Evolutionary conservation across 805 yeast genomes (phyloP).

Genomic region (Cyberlindnera misumaiensis): DNA sequence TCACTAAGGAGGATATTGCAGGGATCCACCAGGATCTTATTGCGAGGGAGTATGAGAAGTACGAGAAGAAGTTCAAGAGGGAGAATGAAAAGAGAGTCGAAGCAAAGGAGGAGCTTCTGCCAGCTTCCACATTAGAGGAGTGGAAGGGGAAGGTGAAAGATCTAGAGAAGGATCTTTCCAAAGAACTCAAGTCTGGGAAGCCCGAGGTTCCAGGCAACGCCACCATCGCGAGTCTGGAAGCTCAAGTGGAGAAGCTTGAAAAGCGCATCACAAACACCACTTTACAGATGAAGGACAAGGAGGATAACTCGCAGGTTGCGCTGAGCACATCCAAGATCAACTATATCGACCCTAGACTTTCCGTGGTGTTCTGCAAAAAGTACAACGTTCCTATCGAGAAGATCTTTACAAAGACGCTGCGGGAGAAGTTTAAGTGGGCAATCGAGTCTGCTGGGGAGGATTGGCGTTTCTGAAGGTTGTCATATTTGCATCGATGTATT

Average conservation of each 20-base stretch:
- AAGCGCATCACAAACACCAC: slow-evolving; percentile 61
- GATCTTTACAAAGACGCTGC: slow-evolving; percentile 79
- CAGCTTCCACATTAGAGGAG: slow-evolving; percentile 51
- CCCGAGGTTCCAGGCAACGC: slow-evolving; percentile 44
- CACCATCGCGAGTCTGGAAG: slow-evolving; percentile 58
- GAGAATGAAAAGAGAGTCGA: slow-evolving; percentile 69
- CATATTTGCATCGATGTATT: no score
- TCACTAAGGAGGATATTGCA: slow-evolving; percentile 58
- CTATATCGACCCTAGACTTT: slow-evolving; percentile 89
- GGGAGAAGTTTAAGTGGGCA: slow-evolving; percentile 96
- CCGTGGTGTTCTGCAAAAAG: slow-evolving; percentile 83
- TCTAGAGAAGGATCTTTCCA: slow-evolving; percentile 39
- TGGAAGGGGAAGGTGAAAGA: slow-evolving; percentile 52
- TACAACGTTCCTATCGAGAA: slow-evolving; percentile 87
- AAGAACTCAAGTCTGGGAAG: slow-evolving; percentile 54
- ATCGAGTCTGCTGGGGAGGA: slow-evolving; percentile 81
- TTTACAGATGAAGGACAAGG: slow-evolving; percentile 81
- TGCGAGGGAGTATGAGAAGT: slow-evolving; percentile 60
- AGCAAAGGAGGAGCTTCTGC: slow-evolving; percentile 47
- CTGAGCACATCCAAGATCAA: slow-evolving; percentile 90
- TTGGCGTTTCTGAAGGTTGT: slow-evolving; percentile 61
- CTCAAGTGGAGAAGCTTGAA: slow-evolving; percentile 66
- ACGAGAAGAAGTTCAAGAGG: slow-evolving; percentile 55
- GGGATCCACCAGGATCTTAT: slow-evolving; percentile 52
- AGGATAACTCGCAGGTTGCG: slow-evolving; percentile 90